Evolutionary conservation across 23 red algal species (phyloP), one percentile per base, ranked within the genome.

Genomic region (Porphyridium purpureum): DNA sequence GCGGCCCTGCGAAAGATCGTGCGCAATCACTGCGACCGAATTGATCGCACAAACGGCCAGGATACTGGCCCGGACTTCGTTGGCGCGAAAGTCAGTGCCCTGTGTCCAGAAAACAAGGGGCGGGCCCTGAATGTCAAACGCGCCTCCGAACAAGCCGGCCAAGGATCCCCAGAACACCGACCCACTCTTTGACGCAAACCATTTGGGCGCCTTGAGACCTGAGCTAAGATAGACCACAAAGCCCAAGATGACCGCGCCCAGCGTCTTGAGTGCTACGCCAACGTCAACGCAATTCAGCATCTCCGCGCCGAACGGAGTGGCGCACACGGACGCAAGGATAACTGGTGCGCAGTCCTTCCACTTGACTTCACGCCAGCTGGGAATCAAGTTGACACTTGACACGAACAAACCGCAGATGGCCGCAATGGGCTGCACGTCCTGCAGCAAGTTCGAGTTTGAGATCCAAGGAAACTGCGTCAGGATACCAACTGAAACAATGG

Each of bases 401-500:
- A 70, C 68, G 27, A 73, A 7, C 1, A 57, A 47, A 26, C 66
- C 66, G 25, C 73, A 21, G 5, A 69, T 67, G 7, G 80, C 80
- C 22, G 80, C 80, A 20, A 84, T 52, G 0, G 80, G 80, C 59
- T 84, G 80, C 24, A 84, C 54, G 47, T 62, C 59, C 32, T 84
- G 59, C 41, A 84, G 74, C 5, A 84, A 58, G 31, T 54, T 62
- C 28, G 66, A 74, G 35, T 84, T 53, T 8, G 64, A 66, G 8
- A 84, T 84, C 80, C 80, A 84, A 14, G 59, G 60, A 20, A 84
- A 34, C 60, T 84, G 80, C 3, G 80, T 59, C 20, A 84, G 59
- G 4, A 69, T 65, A 35, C 67, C 80, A 1, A 84, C 67, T 4
- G 67, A 67, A 7, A 84, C 80, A 22, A 84, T 72, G 54, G 80